Percentiles rank a stretch among this genome's conserved stretches.
Evolutionary conservation across 176 grass and related monocot species (phyloP).

Genomic region (Oryza australiensis): DNA sequence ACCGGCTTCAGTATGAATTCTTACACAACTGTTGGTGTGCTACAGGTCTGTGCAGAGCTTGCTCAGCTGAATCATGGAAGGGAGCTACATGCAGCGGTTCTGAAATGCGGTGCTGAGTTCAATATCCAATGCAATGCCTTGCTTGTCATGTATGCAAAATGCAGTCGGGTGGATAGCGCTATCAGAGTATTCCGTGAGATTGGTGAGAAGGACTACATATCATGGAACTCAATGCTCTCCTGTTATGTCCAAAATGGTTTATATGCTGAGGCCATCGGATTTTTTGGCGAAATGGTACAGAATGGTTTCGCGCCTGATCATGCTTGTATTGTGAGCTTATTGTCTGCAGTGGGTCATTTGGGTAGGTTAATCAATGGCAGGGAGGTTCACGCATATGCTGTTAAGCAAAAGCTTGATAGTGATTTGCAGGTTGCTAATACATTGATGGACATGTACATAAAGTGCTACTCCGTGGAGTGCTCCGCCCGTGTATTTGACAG

Average conservation of each 20-base stretch:
- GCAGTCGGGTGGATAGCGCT: constrained; percentile 52
- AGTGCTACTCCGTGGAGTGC: constrained; percentile 50
- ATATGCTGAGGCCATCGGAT: constrained; percentile 45
- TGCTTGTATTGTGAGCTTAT: constrained; percentile 67
- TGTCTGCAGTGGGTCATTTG: constrained; percentile 70
- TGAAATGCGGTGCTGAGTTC: constrained; percentile 46
- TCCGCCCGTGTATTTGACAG: constrained; percentile 52
- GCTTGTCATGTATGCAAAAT: constrained; percentile 73
- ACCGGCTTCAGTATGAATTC: constrained; percentile 59
- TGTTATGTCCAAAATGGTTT: constrained; percentile 75
- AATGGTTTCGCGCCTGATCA: constrained; percentile 60
- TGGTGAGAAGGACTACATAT: constrained; percentile 68
- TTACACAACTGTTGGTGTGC: constrained; percentile 65
- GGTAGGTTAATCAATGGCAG: constrained; percentile 49
- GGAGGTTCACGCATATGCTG: constrained; percentile 83
- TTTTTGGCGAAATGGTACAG: constrained; percentile 60
- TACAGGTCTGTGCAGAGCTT: constrained; percentile 77
- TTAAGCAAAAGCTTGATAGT: constrained; percentile 63
- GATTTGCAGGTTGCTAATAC: constrained; percentile 78
- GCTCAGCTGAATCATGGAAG: constrained; percentile 56
- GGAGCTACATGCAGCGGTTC: constrained; percentile 69
- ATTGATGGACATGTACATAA: constrained; percentile 91
- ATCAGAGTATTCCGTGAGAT: constrained; percentile 55
- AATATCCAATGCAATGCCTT: constrained; percentile 74
- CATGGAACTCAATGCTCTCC: constrained; percentile 92